Evolutionary conservation across 164 flowering plant species (phyloP), one percentile per base, ranked within the genome.

Genomic region (Macadamia tetraphylla): DNA sequence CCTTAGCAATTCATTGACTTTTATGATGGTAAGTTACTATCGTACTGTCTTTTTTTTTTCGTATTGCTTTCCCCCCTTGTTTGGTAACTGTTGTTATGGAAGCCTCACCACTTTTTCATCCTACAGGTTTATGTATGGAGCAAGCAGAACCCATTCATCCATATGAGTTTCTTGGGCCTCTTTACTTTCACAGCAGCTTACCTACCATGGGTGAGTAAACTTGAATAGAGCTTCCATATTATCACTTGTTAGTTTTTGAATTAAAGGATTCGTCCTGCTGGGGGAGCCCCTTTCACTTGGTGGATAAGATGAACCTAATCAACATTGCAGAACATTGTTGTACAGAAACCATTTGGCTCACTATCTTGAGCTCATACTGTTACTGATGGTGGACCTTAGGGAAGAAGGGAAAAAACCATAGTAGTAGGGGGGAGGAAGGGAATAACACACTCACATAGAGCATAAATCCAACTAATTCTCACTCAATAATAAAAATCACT

Each of bases 131-230:
- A 95, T 81, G 98, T 95, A 31, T 95, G 99, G 99, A 95, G 99
- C 89, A 95, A 95, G 81, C 98, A 90, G 79, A 92, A 92, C 78
- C 99, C 99, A 14, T 92, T 72, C 64, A 95, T 95, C 69, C 99
- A 88, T 71, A 95, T 95, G 99, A 95, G 99, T 74, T 95, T 95
- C 84, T 77, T 95, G 85, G 99, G 99, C 9, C 87, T 95, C 8
- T 95, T 95, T 77, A 95, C 98, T 61, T 95, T 95, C 74, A 95
- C 99, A 32, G 99, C 99, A 58, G 98, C 97, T 64, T 92, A 95
- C 79, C 79, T 95, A 29, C 99, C 99, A 69, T 95, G 99, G 99
- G 99, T 95, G 70, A 83, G 91, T 81, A 18, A 15, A 23, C 4
- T 55, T 43, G 15, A 40, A 46, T 44, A 31, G 15, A 29, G 31